phyloP scores from a whole-genome alignment of 129 eudicot genomes.

The Logfia minima region DNA sequence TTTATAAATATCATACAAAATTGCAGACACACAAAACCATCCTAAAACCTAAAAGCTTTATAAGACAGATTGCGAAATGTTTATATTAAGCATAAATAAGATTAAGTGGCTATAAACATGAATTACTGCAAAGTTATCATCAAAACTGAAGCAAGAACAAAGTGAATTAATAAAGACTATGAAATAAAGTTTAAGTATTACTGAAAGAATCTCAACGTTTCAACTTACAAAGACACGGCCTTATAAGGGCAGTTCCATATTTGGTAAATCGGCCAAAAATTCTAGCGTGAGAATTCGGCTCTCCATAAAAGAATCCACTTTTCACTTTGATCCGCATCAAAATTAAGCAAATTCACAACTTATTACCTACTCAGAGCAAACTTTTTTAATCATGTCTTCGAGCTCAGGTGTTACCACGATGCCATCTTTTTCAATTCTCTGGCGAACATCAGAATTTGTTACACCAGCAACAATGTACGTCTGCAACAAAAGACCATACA shows the following conservation, averaged over 20 bases:
- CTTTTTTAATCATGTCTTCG: constrained; percentile 47
- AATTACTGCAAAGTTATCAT: not conserved
- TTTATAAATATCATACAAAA: not conserved
- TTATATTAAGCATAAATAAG: not conserved
- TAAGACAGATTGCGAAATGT: not conserved
- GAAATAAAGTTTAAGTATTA: too few species aligned
- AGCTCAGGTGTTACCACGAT: constrained; percentile 44
- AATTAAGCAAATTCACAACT: not conserved
- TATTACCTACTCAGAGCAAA: constrained; percentile 36
- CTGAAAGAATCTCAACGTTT: too few species aligned
- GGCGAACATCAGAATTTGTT: constrained; percentile 39
- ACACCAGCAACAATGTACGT: constrained; percentile 53
- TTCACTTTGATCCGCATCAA: not conserved
- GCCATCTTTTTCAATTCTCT: constrained; percentile 54
- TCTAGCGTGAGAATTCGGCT: not conserved
- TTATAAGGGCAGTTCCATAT: not conserved
- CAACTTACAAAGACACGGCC: too few species aligned
- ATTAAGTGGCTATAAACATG: not conserved
- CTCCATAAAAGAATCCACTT: not conserved
- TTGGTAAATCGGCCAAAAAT: not conserved
- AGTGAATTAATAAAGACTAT: too few species aligned
- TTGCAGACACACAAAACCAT: not conserved
- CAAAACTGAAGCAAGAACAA: not conserved
- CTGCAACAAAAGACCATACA: constrained; percentile 47
- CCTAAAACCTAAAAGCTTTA: not conserved